These are phyloP conservation scores for Hyphopichia burtonii DNA, from an alignment of 1,139 yeast species.

Conservation along the genomic window DNA sequence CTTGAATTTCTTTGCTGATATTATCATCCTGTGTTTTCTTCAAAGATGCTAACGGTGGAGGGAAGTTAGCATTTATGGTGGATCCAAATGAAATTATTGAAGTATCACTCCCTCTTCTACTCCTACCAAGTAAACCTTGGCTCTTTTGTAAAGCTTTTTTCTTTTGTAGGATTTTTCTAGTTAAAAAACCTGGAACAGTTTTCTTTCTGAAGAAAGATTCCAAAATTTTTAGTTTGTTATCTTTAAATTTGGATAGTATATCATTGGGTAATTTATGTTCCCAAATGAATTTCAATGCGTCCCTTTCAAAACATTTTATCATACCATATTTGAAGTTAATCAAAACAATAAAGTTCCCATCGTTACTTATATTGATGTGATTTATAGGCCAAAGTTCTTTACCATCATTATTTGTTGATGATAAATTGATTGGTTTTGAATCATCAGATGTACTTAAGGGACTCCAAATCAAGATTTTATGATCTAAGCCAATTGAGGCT, in stretches of 20 bases:
- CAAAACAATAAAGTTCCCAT: conserved; percentile 60
- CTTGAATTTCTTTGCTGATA: conserved; percentile 8
- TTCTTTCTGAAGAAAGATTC: conserved; percentile 61
- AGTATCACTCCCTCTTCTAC: conserved; percentile 27
- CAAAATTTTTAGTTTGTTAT: conserved; percentile 35
- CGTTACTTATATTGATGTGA: conserved; percentile 56
- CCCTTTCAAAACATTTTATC: conserved; percentile 60
- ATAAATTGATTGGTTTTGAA: conserved; percentile 37
- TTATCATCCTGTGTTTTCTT: background rate
- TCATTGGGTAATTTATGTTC: conserved; percentile 24
- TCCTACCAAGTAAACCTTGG: conserved; percentile 5
- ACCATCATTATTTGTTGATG: conserved; percentile 35
- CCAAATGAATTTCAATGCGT: conserved; percentile 55
- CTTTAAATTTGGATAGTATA: conserved; percentile 17
- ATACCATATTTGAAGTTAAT: conserved; percentile 49
- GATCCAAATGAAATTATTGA: conserved; percentile 20
- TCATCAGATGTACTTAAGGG: conserved; percentile 42
- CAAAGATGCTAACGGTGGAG: conserved; percentile 17
- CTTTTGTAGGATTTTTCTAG: conserved; percentile 40
- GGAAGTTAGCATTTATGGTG: conserved; percentile 35
- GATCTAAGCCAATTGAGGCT: conserved; percentile 73
- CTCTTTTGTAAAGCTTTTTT: conserved; percentile 14
- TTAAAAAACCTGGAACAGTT: conserved; percentile 50
- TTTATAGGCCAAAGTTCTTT: conserved; percentile 68
- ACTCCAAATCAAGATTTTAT: conserved; percentile 70